Evolutionary conservation across 148 eudicot species (phyloP), one percentile per base, ranked within the genome.

Genomic region (Amaranthus cruentus): DNA sequence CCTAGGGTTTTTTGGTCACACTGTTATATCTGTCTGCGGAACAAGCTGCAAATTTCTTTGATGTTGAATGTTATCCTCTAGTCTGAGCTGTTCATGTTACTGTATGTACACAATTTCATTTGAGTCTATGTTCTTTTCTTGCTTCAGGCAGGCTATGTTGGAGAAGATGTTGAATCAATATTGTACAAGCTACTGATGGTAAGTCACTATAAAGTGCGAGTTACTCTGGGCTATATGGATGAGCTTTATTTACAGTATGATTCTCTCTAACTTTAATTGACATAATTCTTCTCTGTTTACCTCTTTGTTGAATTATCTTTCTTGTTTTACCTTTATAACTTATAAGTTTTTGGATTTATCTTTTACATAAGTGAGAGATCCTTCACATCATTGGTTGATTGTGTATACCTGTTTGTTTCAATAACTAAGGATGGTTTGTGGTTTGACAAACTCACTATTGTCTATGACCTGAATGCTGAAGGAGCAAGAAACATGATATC

Each of bases 101-200:
- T 47, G 9, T 58, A 51, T 38, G 10, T 66, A 43, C 57, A 28
- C 21, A 53, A 47, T 74, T 58, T 52, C 11, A 12, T 6, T 13
- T 38, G 21, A 49, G 8, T 47, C 10, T 7, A 11, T 63, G 9
- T 15, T 73, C 42, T 71, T 47, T 38, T 78, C 53, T 79, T 61
- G 9, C 75, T 50, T 77, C 89, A 93, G 98, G 98, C 98, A 68
- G 98, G 98, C 62, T 93, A 93, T 76, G 98, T 93, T 77, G 98
- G 98, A 65, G 98, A 93, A 78, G 98, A 93, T 81, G 98, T 93
- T 52, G 98, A 93, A 76, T 93, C 98, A 70, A 85, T 93, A 68
- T 77, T 93, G 80, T 84, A 87, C 82, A 93, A 93, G 83, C 89
- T 93, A 62, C 86, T 93, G 53, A 83, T 75, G 85, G 98, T 93